Percentiles rank a stretch among this genome's conserved stretches.
Evolutionary conservation across 805 yeast genomes (phyloP).

Genomic region (Saturnispora besseyi): DNA sequence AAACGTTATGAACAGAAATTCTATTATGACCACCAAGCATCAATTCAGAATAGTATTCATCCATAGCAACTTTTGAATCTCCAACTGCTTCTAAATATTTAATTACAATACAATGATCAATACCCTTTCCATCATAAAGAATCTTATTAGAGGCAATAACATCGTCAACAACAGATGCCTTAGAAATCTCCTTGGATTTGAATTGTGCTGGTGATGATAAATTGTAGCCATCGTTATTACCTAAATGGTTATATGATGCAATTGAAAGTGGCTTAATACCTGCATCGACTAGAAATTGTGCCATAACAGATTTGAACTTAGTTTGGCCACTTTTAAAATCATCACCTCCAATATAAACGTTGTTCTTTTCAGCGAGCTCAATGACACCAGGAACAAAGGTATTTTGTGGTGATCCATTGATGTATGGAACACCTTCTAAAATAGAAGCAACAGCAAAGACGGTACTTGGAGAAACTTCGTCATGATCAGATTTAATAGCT

Average conservation of each 20-base stretch:
- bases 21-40: conserved; percentile 98
- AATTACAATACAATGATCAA: conserved; percentile 93
- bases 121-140: conserved; percentile 74
- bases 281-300: conserved; percentile 93
- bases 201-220: conserved; percentile 87
- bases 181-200: conserved; percentile 91
- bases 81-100: conserved; percentile 92
- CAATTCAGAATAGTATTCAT: conserved; percentile 91
- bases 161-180: conserved; percentile 88
- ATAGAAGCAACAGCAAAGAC: conserved; percentile 89
- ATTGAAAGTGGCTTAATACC: conserved; percentile 92
- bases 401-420: conserved; percentile 96
- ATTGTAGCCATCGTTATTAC: conserved; percentile 93
- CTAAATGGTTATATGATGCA: conserved; percentile 93
- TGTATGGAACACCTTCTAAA: conserved; percentile 79
- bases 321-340: conserved; percentile 97
- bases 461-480: conserved; percentile 88
- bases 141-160: conserved; percentile 82
- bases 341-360: conserved; percentile 87
- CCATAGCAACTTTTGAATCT: conserved; percentile 97
- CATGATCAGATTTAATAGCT: conserved; percentile 69
- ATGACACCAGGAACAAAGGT: conserved; percentile 94
- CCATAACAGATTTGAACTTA: conserved; percentile 89
- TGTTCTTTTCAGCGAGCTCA: conserved; percentile 73
- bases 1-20: conserved; percentile 87